Evolutionary conservation across 257 asterid genomes (phyloP).

Genomic region (Scutellaria minor): DNA sequence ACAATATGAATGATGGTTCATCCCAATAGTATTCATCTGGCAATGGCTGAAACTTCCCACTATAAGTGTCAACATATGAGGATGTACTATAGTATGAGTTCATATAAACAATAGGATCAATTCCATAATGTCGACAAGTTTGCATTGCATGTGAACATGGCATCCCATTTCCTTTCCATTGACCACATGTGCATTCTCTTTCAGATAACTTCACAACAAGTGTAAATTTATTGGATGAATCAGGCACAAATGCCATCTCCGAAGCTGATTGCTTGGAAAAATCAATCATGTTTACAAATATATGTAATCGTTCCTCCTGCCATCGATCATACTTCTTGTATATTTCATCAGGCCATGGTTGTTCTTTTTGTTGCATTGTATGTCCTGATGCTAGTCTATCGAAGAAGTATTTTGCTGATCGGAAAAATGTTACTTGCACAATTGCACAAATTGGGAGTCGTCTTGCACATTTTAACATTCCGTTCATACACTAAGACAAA

Average conservation of each 20-base stretch:
- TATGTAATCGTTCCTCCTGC: neutral
- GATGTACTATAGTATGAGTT: neutral
- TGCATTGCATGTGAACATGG: neutral
- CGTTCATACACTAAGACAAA: neutral
- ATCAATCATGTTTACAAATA: neutral
- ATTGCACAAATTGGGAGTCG: neutral
- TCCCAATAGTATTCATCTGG: neutral
- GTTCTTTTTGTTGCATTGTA: neutral
- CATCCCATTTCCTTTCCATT: neutral
- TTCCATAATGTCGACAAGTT: neutral
- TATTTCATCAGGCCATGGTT: neutral
- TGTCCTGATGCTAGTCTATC: neutral
- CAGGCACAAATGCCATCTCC: too few relatives aligned
- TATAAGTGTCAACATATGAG: neutral
- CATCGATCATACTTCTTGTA: neutral
- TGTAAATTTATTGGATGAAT: too few relatives aligned
- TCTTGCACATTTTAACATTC: neutral
- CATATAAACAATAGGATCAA: neutral
- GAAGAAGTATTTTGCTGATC: neutral
- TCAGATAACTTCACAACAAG: neutral
- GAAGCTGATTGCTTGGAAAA: too few relatives aligned
- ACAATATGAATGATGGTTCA: too few relatives aligned
- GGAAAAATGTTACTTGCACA: neutral
- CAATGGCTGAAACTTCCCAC: neutral
- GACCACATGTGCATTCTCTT: neutral